phyloP scores from a whole-genome alignment of 1,284 basidiomycete genomes.

The Ceratobasidium sp. region DNA sequence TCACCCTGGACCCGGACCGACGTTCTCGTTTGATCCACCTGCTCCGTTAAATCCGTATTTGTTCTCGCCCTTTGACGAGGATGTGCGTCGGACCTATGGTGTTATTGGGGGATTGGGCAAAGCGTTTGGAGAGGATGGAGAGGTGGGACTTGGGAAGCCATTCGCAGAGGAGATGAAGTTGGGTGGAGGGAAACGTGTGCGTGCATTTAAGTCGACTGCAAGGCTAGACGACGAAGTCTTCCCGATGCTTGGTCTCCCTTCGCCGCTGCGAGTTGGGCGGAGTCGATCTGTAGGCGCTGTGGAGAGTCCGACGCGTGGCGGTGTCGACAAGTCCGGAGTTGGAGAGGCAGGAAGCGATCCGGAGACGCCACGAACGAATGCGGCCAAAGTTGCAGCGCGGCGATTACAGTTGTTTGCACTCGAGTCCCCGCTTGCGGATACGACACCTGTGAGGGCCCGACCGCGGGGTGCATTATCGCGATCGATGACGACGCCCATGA shows the following conservation, averaged over 20 bases:
- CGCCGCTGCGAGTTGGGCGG: constrained; percentile 27
- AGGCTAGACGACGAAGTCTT: constrained; percentile 36
- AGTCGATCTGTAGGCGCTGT: constrained; percentile 21
- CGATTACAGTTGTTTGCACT: constrained; percentile 42
- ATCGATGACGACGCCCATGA: constrained; percentile 34
- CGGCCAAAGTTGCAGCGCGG: constrained; percentile 43
- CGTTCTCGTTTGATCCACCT: constrained; percentile 25
- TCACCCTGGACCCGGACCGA: constrained; percentile 40
- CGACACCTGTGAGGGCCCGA: constrained; percentile 23
- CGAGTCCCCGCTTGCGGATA: constrained; percentile 38
- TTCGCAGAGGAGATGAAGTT: constrained; percentile 1
- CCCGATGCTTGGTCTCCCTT: constrained; percentile 29
- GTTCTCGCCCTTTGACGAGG: constrained; percentile 43
- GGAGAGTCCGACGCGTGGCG: constrained; percentile 33
- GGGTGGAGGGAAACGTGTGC: constrained; percentile 32
- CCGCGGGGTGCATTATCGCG: constrained; percentile 34
- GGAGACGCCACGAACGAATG: constrained; percentile 39
- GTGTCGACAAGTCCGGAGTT: neutral
- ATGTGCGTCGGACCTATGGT: constrained; percentile 31
- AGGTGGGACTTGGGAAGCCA: constrained; percentile 7
- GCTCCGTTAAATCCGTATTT: constrained; percentile 19
- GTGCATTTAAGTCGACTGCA: constrained; percentile 39
- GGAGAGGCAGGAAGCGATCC: constrained; percentile 41
- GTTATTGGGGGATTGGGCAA: constrained; percentile 36
- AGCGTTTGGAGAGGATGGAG: constrained; percentile 40